These are phyloP conservation scores for Trametes punicea DNA, from an alignment of 768 basidiomycete species.

Conservation along the genomic window DNA sequence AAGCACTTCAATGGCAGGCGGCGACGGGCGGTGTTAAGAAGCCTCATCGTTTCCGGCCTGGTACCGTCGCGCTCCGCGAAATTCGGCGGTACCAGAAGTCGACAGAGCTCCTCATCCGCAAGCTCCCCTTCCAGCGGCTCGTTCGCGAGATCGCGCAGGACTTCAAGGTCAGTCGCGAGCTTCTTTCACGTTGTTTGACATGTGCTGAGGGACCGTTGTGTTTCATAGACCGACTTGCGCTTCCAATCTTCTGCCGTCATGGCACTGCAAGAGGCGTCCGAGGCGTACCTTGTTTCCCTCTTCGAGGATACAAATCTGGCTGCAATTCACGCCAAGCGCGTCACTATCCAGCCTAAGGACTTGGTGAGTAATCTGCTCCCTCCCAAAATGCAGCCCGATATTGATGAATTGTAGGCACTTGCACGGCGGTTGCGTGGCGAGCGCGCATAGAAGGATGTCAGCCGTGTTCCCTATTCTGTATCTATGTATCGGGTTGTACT, in stretches of 20 bases:
- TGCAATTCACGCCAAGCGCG: background rate
- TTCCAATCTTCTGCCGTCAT: background rate
- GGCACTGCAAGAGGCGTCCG: background rate
- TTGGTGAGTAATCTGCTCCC: no score
- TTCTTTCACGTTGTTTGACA: background rate
- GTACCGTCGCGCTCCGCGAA: slow-evolving; percentile 37
- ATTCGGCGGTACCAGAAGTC: slow-evolving; percentile 41
- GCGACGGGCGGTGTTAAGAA: slow-evolving; percentile 69
- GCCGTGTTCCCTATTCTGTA: background rate
- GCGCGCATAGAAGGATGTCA: no score
- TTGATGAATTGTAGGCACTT: no score
- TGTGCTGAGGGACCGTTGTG: background rate
- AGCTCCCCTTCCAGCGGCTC: slow-evolving; percentile 65
- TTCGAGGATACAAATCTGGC: background rate
- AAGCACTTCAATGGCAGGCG: slow-evolving; percentile 21
- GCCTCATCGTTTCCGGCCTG: slow-evolving; percentile 39
- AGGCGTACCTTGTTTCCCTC: background rate
- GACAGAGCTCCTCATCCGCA: slow-evolving; percentile 39
- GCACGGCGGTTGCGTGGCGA: background rate
- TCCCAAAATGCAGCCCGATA: no score
- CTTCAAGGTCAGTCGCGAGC: slow-evolving; percentile 44
- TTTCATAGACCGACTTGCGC: background rate
- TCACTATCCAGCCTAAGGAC: background rate
- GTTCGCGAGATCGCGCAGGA: slow-evolving; percentile 65
- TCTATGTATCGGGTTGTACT: no score